These are phyloP conservation scores for Carex scoparia DNA, from an alignment of 176 grass and related monocot species.

Conservation along the genomic window DNA sequence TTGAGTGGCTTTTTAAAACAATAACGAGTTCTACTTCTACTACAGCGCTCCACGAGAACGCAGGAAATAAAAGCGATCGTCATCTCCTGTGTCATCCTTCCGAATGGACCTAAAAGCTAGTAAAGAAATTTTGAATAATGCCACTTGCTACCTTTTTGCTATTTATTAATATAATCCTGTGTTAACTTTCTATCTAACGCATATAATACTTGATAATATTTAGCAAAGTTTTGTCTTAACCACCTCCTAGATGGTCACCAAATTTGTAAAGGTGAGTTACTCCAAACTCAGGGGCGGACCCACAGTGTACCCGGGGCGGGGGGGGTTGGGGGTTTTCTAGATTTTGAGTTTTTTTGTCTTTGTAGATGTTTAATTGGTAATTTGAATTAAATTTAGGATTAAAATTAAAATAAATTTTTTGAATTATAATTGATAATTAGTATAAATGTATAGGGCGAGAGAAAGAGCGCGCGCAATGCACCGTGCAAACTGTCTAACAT, in stretches of 20 bases:
- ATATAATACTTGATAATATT: background rate
- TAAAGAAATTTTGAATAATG: background rate
- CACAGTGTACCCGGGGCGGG: no score
- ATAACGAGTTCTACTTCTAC: background rate
- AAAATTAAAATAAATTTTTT: no score
- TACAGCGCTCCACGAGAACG: background rate
- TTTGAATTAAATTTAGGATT: no score
- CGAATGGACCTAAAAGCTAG: constrained; percentile 13
- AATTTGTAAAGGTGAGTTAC: background rate
- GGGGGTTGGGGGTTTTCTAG: no score
- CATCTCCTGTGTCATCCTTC: constrained; percentile 19
- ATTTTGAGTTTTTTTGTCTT: no score
- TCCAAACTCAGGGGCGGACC: background rate
- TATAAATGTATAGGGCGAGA: no score
- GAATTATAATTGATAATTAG: no score
- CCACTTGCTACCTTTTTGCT: constrained; percentile 24
- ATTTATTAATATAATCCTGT: constrained; percentile 20
- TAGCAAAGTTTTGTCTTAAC: background rate
- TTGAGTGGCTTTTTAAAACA: background rate
- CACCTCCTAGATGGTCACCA: background rate
- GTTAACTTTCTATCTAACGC: constrained; percentile 20
- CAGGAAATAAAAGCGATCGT: constrained; percentile 8
- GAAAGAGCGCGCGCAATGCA: no score
- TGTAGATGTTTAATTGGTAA: no score
- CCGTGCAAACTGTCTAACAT: background rate